Conservation (phyloP, 768 basidiomycete species). For the Podaxis sp. region DNA sequence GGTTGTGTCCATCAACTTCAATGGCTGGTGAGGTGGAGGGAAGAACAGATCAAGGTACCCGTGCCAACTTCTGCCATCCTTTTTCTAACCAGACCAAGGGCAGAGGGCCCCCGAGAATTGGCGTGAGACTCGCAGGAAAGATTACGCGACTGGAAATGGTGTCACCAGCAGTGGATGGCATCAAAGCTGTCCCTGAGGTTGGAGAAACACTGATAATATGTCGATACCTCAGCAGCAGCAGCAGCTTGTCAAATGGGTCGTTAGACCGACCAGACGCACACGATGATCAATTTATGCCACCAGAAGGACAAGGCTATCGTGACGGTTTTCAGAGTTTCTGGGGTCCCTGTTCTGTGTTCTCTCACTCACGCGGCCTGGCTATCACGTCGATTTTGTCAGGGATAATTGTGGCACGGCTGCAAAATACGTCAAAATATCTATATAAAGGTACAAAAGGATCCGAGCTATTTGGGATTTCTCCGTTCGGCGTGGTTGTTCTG, state of each 20-base stretch:
- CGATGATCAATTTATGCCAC: not conserved
- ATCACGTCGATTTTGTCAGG: not conserved
- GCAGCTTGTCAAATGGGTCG: too few relatives aligned
- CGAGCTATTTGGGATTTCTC: not conserved
- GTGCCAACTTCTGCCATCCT: not conserved
- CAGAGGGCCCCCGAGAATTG: not conserved
- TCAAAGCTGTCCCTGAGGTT: not conserved
- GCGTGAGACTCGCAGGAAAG: not conserved
- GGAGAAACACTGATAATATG: not conserved
- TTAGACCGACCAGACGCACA: not conserved
- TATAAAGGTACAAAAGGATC: not conserved
- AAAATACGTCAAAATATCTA: not conserved
- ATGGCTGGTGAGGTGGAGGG: not conserved
- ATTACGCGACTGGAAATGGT: not conserved
- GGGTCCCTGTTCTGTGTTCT: not conserved
- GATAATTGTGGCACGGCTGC: not conserved
- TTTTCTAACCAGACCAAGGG: not conserved
- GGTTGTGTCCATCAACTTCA: conserved; percentile 6
- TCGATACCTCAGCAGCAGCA: too few relatives aligned
- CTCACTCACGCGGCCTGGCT: not conserved
- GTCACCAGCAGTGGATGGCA: not conserved
- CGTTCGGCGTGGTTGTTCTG: not conserved
- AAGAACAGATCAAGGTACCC: not conserved
- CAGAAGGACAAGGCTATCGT: not conserved
- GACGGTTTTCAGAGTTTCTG: not conserved